Evolutionary conservation across 495 filamentous ascomycete genomes (phyloP).

Genomic region (Penicillium psychrofluorescens): DNA sequence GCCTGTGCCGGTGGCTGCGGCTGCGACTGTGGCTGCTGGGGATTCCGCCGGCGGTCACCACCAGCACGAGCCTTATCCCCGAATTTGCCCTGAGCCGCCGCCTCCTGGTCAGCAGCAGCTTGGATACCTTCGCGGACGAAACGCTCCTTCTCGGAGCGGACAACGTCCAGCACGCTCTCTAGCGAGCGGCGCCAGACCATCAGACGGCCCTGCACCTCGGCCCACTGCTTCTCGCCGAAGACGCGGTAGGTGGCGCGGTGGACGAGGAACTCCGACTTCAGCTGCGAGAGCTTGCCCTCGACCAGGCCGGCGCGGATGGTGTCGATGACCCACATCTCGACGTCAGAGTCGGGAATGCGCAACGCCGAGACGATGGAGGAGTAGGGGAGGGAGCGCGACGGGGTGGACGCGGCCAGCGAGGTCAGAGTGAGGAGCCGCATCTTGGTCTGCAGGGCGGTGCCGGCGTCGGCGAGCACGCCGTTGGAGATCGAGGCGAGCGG

Average conservation of each 20-base stretch:
- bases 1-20: not conserved
- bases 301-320: conserved; percentile 90
- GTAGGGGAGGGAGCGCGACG: conserved; percentile 80
- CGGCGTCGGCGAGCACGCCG: conserved; percentile 48
- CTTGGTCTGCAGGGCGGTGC: conserved; percentile 79
- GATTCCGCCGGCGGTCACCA: conserved; percentile 31
- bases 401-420: conserved; percentile 73
- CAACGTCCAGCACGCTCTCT: conserved; percentile 62
- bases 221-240: conserved; percentile 97
- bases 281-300: conserved; percentile 88
- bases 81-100: conserved; percentile 19
- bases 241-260: conserved; percentile 92
- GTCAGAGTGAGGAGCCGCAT: conserved; percentile 93
- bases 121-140: conserved; percentile 40
- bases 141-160: conserved; percentile 70
- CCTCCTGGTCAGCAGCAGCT: conserved; percentile 24
- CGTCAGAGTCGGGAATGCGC: conserved; percentile 70
- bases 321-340: conserved; percentile 98
- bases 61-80: conserved; percentile 22
- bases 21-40: not conserved
- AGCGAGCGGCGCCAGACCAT: conserved; percentile 84
- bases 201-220: conserved; percentile 78
- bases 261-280: conserved; percentile 85
- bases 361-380: conserved; percentile 71
- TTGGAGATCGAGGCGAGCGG: conserved; percentile 36